Percentiles rank a stretch among this genome's conserved stretches.
phyloP scores from a whole-genome alignment of 352 stramenopile genomes.

The Phytophthora pini region DNA sequence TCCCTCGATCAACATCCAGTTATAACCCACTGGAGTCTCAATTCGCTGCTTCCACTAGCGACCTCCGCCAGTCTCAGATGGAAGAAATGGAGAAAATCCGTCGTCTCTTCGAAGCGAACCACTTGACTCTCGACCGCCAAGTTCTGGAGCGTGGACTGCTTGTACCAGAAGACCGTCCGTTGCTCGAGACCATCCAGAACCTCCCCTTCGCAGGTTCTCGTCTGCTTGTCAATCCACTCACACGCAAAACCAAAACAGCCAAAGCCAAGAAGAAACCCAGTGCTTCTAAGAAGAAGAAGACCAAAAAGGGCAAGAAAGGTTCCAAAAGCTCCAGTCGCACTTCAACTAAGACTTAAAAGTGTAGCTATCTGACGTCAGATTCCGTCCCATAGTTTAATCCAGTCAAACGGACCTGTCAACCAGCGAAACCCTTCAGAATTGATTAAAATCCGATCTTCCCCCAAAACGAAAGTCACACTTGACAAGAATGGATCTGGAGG shows the following conservation, averaged over 20 bases:
- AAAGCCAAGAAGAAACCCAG: slow-evolving; percentile 40
- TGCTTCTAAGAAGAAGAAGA: slow-evolving; percentile 54
- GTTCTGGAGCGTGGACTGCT: slow-evolving; percentile 64
- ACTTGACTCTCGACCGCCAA: slow-evolving; percentile 45
- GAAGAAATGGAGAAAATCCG: slow-evolving; percentile 75
- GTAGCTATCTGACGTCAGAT: slow-evolving; percentile 30
- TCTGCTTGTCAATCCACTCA: slow-evolving; percentile 57
- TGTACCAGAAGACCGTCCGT: slow-evolving; percentile 60
- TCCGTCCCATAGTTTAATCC: slow-evolving; percentile 6
- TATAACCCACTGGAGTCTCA: slow-evolving; percentile 2
- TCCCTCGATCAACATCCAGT: slow-evolving; percentile 2
- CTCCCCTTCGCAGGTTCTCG: slow-evolving; percentile 56
- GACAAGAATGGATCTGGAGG: slow-evolving; percentile 37
- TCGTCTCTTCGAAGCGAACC: slow-evolving; percentile 58
- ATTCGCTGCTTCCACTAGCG: slow-evolving; percentile 45
- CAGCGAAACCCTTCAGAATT: slow-evolving; percentile 16
- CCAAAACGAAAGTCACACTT: background rate
- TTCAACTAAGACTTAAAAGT: slow-evolving; percentile 9
- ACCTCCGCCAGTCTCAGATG: slow-evolving; percentile 60
- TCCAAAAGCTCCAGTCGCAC: slow-evolving; percentile 25
- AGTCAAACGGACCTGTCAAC: background rate
- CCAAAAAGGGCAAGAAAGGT: slow-evolving; percentile 48
- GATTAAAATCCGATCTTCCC: slow-evolving; percentile 11
- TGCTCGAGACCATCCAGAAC: slow-evolving; percentile 58
- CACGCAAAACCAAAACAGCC: slow-evolving; percentile 19